These are phyloP conservation scores for Talaromyces wortmannii DNA, from an alignment of 495 filamentous ascomycete genomes.

Conservation along the genomic window DNA sequence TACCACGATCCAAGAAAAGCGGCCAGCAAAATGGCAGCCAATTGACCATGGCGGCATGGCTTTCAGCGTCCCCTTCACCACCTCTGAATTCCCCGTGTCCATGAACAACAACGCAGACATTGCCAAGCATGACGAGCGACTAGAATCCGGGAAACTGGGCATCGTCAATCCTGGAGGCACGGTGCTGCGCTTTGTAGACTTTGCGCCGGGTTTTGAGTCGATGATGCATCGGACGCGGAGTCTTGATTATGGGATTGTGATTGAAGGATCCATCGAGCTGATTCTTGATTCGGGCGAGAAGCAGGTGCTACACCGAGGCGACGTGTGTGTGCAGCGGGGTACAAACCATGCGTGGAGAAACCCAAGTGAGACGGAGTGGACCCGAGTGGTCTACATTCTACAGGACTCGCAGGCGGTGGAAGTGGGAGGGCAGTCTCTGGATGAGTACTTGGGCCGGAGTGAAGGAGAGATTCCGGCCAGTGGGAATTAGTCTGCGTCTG, in stretches of 20 bases:
- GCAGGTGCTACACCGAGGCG: slow-evolving; percentile 58
- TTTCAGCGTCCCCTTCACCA: slow-evolving; percentile 40
- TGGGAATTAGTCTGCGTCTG: slow-evolving; percentile 34
- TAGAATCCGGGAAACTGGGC: slow-evolving; percentile 27
- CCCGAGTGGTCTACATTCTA: slow-evolving; percentile 52
- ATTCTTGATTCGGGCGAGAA: slow-evolving; percentile 57
- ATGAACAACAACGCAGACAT: slow-evolving; percentile 43
- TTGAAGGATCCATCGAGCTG: slow-evolving; percentile 74
- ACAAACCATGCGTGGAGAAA: slow-evolving; percentile 38
- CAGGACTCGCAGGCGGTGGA: slow-evolving; percentile 37
- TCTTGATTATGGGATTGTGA: slow-evolving; percentile 68
- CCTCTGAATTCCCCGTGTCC: slow-evolving; percentile 48
- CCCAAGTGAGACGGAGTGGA: slow-evolving; percentile 35
- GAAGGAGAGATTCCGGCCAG: slow-evolving; percentile 13
- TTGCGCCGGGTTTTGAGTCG: slow-evolving; percentile 56
- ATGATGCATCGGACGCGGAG: slow-evolving; percentile 64
- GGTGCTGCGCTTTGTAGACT: slow-evolving; percentile 52
- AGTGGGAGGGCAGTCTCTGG: slow-evolving; percentile 31
- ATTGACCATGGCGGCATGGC: slow-evolving; percentile 17
- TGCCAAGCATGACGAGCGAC: slow-evolving; percentile 22
- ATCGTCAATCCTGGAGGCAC: slow-evolving; percentile 50
- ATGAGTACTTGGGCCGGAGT: slow-evolving; percentile 39
- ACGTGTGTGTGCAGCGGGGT: slow-evolving; percentile 61
- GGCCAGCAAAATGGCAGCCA: slow-evolving; percentile 9
- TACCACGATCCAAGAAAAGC: slow-evolving; percentile 23